Conservation (phyloP, 2,329 filamentous ascomycete species). For the Penicillium sp. region DNA sequence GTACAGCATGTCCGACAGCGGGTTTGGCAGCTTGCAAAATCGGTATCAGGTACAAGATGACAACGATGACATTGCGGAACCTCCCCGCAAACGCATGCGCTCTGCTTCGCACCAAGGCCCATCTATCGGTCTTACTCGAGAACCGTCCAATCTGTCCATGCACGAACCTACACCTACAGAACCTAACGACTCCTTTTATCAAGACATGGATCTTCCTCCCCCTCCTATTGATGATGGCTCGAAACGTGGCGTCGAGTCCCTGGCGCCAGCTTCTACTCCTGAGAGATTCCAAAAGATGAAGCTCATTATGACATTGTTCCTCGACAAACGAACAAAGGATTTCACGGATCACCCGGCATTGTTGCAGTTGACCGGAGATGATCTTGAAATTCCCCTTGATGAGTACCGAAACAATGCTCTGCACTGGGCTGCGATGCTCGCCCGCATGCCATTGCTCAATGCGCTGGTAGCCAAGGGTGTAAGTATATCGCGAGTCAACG, state of each 20-base stretch:
- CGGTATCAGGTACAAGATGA: constrained; percentile 30
- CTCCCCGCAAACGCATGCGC: constrained; percentile 68
- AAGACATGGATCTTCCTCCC: constrained; percentile 30
- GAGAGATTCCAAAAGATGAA: constrained; percentile 72
- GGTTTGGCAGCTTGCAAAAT: constrained; percentile 59
- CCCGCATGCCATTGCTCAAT: constrained; percentile 70
- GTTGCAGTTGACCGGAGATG: constrained; percentile 62
- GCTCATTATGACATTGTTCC: constrained; percentile 71
- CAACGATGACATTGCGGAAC: constrained; percentile 56
- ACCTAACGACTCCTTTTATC: constrained; percentile 41
- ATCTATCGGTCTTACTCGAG: constrained; percentile 30
- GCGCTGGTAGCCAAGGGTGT: constrained; percentile 75
- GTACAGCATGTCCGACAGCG: constrained; percentile 65
- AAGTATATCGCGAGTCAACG: constrained; percentile 78
- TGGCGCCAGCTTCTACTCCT: constrained; percentile 48
- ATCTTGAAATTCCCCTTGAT: constrained; percentile 89
- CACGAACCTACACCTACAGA: constrained; percentile 39
- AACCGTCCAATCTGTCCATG: constrained; percentile 31
- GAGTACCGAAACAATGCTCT: constrained; percentile 74
- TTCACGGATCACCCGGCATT: constrained; percentile 68
- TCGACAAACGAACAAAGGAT: constrained; percentile 63
- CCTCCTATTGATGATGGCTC: constrained; percentile 24
- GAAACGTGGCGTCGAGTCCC: constrained; percentile 33
- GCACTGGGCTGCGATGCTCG: constrained; percentile 92
- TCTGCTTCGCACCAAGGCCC: constrained; percentile 45